Percentiles rank a stretch among this genome's conserved stretches.
Conservation (phyloP, 177 flowering plant species). For the Vitis hybrid region DNA sequence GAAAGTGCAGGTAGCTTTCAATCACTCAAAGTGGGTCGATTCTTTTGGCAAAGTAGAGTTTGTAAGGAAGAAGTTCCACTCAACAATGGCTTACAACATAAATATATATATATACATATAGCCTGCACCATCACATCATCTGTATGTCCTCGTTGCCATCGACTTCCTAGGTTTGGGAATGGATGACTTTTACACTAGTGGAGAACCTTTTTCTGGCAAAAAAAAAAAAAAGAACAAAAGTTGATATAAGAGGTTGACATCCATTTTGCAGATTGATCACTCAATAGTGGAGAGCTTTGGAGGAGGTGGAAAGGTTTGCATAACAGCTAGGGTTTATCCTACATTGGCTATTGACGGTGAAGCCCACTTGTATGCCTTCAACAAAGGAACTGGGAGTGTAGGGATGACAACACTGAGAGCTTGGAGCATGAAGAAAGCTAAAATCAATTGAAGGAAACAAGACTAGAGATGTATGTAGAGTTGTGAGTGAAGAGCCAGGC, state of each 20-base stretch:
- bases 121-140: too few species aligned
- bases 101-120: too few species aligned
- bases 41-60: too few species aligned
- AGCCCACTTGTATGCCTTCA: constrained; percentile 39
- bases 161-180: too few species aligned
- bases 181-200: too few species aligned
- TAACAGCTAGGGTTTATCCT: constrained; percentile 49
- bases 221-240: too few species aligned
- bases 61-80: too few species aligned
- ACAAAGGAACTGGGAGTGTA: constrained; percentile 32
- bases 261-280: constrained; percentile 39
- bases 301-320: constrained; percentile 35
- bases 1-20: too few species aligned
- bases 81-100: too few species aligned
- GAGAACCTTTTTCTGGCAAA: too few species aligned
- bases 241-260: neutral
- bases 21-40: too few species aligned
- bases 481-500: neutral
- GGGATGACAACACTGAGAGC: constrained; percentile 27
- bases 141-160: too few species aligned
- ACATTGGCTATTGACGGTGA: constrained; percentile 26
- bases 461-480: neutral
- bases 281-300: constrained; percentile 53
- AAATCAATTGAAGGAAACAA: constrained; percentile 14
- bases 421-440: constrained; percentile 46